Conservation (phyloP, 257 asterid genomes). For the Penstemon davidsonii region DNA sequence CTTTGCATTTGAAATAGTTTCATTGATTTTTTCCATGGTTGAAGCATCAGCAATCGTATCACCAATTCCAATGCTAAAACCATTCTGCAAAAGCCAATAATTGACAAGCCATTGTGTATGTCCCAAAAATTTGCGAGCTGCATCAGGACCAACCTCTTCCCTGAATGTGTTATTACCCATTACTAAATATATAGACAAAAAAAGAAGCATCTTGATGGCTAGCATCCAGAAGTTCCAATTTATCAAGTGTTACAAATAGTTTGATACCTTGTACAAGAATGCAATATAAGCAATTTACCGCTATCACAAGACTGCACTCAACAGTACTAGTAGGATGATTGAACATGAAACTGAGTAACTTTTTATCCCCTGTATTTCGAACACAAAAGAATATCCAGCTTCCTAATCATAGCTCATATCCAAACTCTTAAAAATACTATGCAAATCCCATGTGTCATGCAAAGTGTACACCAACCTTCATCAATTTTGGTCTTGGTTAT, state of each 20-base stretch:
- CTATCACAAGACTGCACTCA: not conserved
- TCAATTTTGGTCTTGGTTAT: not conserved
- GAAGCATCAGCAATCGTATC: conserved; percentile 97
- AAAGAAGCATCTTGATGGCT: conserved; percentile 1
- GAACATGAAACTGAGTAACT: not conserved
- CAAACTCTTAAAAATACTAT: no score
- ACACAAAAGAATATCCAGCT: no score
- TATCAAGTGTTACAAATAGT: not conserved
- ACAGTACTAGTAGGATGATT: not conserved
- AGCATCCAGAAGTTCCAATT: not conserved
- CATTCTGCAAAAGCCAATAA: conserved; percentile 97
- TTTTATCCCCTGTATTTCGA: not conserved
- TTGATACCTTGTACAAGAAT: no score
- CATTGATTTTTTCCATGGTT: conserved; percentile 85
- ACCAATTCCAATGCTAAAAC: conserved; percentile 96
- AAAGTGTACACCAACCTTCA: no score
- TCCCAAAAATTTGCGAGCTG: conserved; percentile 97
- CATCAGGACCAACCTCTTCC: conserved; percentile 99
- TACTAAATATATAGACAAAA: conserved; percentile 3
- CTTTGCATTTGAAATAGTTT: conserved; percentile 84
- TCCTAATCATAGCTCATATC: no score
- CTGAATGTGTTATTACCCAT: conserved; percentile 41
- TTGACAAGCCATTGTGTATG: conserved; percentile 99
- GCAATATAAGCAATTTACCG: not conserved
- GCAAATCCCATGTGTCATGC: not conserved